A percentile compares a stretch with the other conserved stretches of the same genome.
phyloP scores from a whole-genome alignment of 2,329 filamentous ascomycete genomes.

The Trichoderma atrobrunneum region DNA sequence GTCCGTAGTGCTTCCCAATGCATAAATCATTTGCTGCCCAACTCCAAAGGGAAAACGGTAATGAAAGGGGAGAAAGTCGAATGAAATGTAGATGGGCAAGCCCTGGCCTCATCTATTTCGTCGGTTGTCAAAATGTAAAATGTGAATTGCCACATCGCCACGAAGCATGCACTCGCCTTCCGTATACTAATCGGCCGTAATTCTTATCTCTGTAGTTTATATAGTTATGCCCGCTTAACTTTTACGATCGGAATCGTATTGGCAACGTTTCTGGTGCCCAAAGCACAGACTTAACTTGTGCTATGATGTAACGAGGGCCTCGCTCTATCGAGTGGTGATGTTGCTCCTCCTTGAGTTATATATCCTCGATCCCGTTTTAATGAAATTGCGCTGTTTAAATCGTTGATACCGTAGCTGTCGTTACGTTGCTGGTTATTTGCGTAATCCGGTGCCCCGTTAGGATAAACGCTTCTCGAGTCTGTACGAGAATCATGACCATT shows the following conservation, averaged over 20 bases:
- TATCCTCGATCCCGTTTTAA: slow-evolving; percentile 17
- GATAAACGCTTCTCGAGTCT: slow-evolving; percentile 46
- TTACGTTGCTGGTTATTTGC: slow-evolving; percentile 11
- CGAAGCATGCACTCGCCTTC: background rate
- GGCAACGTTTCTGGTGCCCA: background rate
- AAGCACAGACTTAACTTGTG: background rate
- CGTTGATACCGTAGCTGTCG: slow-evolving; percentile 4
- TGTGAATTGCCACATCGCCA: background rate
- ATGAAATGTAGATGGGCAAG: background rate
- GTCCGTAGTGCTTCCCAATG: background rate
- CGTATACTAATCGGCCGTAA: background rate
- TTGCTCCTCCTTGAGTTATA: background rate
- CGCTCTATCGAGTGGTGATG: background rate
- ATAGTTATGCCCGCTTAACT: background rate
- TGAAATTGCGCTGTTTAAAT: background rate
- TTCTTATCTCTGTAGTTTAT: background rate
- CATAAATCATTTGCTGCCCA: slow-evolving; percentile 7
- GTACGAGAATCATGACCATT: slow-evolving; percentile 37
- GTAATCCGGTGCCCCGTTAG: slow-evolving; percentile 32
- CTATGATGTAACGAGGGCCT: background rate
- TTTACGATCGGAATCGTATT: background rate
- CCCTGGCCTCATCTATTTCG: background rate
- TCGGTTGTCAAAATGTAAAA: background rate
- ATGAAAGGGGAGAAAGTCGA: background rate
- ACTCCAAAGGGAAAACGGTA: background rate